Conservation (phyloP, 148 eudicot species). For the Rhododendron williamsianum region DNA sequence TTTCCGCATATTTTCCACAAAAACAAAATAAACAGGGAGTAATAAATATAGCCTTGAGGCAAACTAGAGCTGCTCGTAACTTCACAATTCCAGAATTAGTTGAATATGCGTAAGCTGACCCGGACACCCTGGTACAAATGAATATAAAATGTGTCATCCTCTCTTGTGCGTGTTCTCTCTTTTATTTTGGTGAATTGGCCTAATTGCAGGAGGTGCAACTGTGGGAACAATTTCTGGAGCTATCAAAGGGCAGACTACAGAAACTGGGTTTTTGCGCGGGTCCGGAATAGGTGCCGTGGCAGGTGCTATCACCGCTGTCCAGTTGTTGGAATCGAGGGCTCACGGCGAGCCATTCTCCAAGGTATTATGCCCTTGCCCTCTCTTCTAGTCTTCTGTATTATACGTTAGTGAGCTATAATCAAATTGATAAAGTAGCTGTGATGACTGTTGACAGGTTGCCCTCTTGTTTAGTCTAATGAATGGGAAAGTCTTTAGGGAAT, state of each 20-base stretch:
- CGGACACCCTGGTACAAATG: background rate
- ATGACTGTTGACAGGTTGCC: constrained; percentile 27
- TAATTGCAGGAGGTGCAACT: constrained; percentile 62
- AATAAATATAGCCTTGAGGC: background rate
- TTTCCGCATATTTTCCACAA: background rate
- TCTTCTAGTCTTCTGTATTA: background rate
- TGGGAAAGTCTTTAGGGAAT: constrained; percentile 76
- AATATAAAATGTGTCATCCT: background rate
- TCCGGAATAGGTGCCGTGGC: constrained; percentile 60
- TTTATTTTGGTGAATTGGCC: background rate
- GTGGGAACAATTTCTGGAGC: constrained; percentile 74
- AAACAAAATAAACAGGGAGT: background rate
- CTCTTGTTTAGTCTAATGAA: constrained; percentile 38
- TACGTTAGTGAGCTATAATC: background rate
- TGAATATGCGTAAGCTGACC: background rate
- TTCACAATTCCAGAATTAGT: no score
- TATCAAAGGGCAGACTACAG: constrained; percentile 88
- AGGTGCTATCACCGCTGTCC: constrained; percentile 79
- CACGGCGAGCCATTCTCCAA: constrained; percentile 70
- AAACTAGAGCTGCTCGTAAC: background rate
- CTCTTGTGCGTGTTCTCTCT: background rate
- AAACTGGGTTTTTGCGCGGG: constrained; percentile 70
- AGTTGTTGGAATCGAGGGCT: constrained; percentile 51
- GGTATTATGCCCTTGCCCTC: constrained; percentile 29
- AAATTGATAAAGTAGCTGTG: background rate